Evolutionary conservation across 345 rosid species (phyloP).

Genomic region (Corchorus olitorius): DNA sequence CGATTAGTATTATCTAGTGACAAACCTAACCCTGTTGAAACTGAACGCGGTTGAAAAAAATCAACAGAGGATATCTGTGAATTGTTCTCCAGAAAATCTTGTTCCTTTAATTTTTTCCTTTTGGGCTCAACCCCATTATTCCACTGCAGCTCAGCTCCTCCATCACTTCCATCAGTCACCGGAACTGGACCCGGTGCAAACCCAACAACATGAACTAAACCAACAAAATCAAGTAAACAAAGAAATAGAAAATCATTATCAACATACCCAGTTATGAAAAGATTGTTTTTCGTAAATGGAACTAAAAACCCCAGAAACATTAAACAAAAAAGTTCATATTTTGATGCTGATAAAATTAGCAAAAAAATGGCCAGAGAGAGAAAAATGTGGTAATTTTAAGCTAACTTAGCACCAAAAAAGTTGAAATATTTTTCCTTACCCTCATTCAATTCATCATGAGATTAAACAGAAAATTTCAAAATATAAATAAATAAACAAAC

Average conservation of each 20-base stretch:
- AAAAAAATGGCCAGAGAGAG: neutral
- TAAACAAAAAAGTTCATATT: conserved; percentile 2
- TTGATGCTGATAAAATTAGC: neutral
- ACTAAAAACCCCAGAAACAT: conserved; percentile 3
- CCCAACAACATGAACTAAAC: conserved; percentile 77
- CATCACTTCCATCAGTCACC: conserved; percentile 53
- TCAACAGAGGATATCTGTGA: conserved; percentile 79
- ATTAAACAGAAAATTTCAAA: neutral
- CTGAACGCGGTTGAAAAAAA: conserved; percentile 62
- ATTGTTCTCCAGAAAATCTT: conserved; percentile 67
- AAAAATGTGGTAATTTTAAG: neutral
- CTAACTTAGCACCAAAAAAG: neutral
- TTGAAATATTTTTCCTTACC: neutral
- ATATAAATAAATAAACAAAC: neutral
- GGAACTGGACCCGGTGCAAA: conserved; percentile 69
- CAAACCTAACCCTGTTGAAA: conserved; percentile 85
- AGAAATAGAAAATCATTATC: neutral
- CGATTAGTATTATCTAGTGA: conserved; percentile 65
- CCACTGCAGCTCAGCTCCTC: conserved; percentile 60
- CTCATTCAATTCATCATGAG: neutral
- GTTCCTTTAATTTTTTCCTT: conserved; percentile 65
- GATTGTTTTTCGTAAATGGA: neutral
- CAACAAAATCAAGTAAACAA: conserved; percentile 6
- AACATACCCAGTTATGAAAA: neutral
- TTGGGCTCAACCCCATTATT: conserved; percentile 57